Evolutionary conservation across 192 early-diverging fungal genomes (phyloP), one percentile per base, ranked within the genome.

Genomic region (Linnemannia elongata): DNA sequence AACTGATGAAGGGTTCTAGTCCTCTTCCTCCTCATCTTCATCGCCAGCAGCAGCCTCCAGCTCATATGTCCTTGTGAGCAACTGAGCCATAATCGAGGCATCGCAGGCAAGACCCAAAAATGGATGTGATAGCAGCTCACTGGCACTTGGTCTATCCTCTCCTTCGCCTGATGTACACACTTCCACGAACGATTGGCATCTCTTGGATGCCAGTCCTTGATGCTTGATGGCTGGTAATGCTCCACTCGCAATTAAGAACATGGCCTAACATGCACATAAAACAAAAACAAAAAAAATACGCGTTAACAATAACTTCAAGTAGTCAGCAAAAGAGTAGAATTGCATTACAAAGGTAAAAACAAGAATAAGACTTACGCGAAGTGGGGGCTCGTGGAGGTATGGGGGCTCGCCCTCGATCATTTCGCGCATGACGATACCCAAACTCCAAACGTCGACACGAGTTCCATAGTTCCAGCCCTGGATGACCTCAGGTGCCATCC

Each of bases 401-500:
- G 98, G 98, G 72, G 98, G 98, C 80, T 99, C 95, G 63, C 97
- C 97, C 84, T 99, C 97, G 45, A 97, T 91, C 97, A 98, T 98
- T 86, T 99, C 98, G 68, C 98, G 96, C 57, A 96, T 94, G 91
- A 98, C 94, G 78, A 99, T 95, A 36, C 98, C 98, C 66, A 98
- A 89, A 76, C 96, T 97, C 98, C 98, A 99, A 17, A 99, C 92
- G 83, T 99, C 98, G 55, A 96, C 97, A 80, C 97, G 97, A 38
- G 97, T 88, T 17, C 94, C 96, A 88, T 99, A 99, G 75, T 97
- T 95, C 84, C 95, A 94, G 42, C 94, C 96, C 88, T 93, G 96
- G 35, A 99, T 96, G 6, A 99, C 98, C 87, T 99, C 98, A 42
- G 98, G 98, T 39, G 98, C 96, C 98, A 99, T 99, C 98, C 98